phyloP scores from a whole-genome alignment of 1,284 basidiomycete genomes.

The Sphaerobolus stellatus region DNA sequence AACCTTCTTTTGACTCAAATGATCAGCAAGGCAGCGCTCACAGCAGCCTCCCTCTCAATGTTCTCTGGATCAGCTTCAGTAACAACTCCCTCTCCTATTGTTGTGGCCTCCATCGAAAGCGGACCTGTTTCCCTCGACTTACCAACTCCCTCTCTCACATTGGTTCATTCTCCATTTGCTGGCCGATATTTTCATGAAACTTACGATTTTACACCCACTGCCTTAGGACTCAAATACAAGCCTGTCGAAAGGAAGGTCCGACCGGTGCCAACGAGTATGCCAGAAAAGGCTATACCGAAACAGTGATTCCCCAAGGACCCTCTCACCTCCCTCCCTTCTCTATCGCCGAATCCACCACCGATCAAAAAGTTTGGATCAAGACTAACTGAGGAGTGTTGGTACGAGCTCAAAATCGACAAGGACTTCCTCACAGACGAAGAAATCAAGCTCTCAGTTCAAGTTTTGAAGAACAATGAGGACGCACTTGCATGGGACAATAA shows the following conservation, averaged over 20 bases:
- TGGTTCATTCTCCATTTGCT: neutral
- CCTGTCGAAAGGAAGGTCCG: conserved; percentile 30
- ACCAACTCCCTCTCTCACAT: neutral
- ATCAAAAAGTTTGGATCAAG: conserved; percentile 25
- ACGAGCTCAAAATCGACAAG: neutral
- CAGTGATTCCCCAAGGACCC: conserved; percentile 30
- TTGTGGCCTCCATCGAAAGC: neutral
- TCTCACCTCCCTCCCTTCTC: conserved; percentile 26
- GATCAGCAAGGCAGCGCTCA: neutral
- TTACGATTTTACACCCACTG: neutral
- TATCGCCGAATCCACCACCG: conserved; percentile 24
- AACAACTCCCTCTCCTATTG: neutral
- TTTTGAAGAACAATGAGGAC: conserved; percentile 21
- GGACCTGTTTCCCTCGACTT: neutral
- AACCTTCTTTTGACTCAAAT: neutral
- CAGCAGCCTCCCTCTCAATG: neutral
- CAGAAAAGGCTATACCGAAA: conserved; percentile 5
- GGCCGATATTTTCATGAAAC: neutral
- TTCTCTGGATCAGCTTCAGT: neutral
- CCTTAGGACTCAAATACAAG: conserved; percentile 26
- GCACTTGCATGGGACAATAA: conserved; percentile 35
- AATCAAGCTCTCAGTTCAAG: conserved; percentile 17
- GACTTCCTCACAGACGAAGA: conserved; percentile 35
- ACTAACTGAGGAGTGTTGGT: neutral
- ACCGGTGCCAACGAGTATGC: conserved; percentile 34